Evolutionary conservation across 345 rosid genomes (phyloP).

Genomic region (Salix viminalis): DNA sequence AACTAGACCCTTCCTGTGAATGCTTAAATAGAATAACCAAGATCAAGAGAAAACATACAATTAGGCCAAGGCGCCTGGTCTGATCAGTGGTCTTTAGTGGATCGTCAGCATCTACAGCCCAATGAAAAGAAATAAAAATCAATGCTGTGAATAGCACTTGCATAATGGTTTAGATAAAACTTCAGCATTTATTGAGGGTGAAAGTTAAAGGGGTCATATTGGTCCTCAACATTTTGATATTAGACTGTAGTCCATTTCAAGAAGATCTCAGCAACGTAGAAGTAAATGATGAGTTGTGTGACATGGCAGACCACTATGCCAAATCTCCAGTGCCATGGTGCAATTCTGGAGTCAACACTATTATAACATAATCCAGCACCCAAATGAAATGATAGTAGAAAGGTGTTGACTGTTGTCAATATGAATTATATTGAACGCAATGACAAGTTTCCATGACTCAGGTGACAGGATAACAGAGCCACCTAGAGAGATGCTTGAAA

Average conservation of each 20-base stretch:
- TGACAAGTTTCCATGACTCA: not conserved
- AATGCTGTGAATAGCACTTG: not conserved
- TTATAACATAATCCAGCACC: not conserved
- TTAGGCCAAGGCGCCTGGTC: conserved; percentile 85
- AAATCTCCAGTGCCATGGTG: not conserved
- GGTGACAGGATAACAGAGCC: not conserved
- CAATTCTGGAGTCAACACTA: not conserved
- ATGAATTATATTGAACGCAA: not conserved
- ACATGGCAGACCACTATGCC: not conserved
- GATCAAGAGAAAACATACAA: conserved; percentile 41
- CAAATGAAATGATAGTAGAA: not conserved
- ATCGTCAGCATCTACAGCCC: conserved; percentile 73
- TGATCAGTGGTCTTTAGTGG: conserved; percentile 94
- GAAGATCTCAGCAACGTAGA: not conserved
- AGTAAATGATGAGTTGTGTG: not conserved
- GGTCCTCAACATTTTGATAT: not conserved
- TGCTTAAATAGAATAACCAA: not conserved
- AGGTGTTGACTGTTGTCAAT: not conserved
- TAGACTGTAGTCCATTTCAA: not conserved
- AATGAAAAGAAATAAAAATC: not conserved
- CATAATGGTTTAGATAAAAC: not conserved
- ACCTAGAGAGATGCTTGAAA: not conserved
- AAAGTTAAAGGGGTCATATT: not conserved
- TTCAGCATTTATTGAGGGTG: not conserved
- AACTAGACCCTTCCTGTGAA: not conserved